Conservation (phyloP, 1,139 yeast genomes). For the Sugiyamaella xylanicola region DNA sequence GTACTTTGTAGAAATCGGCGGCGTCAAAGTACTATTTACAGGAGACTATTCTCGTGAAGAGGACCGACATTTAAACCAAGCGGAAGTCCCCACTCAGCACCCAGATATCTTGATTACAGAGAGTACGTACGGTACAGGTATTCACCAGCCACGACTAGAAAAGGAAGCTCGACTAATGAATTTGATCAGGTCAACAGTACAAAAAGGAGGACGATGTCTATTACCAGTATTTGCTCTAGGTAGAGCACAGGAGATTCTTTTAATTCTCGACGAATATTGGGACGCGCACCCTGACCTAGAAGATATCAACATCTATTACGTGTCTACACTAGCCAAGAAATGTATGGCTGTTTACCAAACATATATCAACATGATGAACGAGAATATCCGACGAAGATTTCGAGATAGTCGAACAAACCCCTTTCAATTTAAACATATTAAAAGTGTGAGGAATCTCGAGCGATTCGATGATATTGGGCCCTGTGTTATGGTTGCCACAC, state of each 20-base stretch:
- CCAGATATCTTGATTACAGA: slow-evolving; percentile 94
- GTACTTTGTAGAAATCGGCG: slow-evolving; percentile 95
- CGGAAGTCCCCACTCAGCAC: slow-evolving; percentile 86
- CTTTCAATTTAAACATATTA: slow-evolving; percentile 83
- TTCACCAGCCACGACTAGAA: slow-evolving; percentile 87
- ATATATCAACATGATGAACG: slow-evolving; percentile 96
- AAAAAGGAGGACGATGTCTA: slow-evolving; percentile 88
- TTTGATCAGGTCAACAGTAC: slow-evolving; percentile 78
- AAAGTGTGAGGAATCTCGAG: slow-evolving; percentile 76
- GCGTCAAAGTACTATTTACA: slow-evolving; percentile 82
- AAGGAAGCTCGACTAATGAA: slow-evolving; percentile 81
- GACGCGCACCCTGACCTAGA: slow-evolving; percentile 79
- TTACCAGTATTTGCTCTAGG: slow-evolving; percentile 97
- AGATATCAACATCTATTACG: slow-evolving; percentile 79
- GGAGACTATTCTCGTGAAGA: slow-evolving; percentile 97
- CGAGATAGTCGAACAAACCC: slow-evolving; percentile 81
- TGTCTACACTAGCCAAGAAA: slow-evolving; percentile 89
- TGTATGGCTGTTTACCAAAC: slow-evolving; percentile 98
- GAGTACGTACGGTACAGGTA: slow-evolving; percentile 97
- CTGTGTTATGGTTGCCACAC: slow-evolving; percentile 93
- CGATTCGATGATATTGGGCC: slow-evolving; percentile 92
- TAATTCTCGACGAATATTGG: slow-evolving; percentile 96
- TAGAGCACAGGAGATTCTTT: slow-evolving; percentile 88
- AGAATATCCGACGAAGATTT: slow-evolving; percentile 75
- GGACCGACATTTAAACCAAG: slow-evolving; percentile 91